Conservation (phyloP, 495 filamentous ascomycete genomes). For the Lepraria neglecta region DNA sequence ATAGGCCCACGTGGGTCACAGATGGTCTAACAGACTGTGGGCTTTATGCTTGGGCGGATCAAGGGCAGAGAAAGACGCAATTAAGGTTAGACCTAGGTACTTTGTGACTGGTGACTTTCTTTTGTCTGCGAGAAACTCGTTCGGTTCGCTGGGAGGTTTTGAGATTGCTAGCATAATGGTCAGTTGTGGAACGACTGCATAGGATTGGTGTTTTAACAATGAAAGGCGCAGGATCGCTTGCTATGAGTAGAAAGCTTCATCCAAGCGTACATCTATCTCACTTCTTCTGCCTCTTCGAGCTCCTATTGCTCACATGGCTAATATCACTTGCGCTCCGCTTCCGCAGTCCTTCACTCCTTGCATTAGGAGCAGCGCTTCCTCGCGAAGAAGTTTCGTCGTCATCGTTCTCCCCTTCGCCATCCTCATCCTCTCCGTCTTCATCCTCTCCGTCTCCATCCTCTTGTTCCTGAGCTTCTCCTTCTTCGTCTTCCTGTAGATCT, state of each 20-base stretch:
- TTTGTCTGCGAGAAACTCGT: too few species aligned
- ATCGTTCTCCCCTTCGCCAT: conserved; percentile 16
- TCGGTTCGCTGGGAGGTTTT: too few species aligned
- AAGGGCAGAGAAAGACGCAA: too few species aligned
- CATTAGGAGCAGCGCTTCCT: conserved; percentile 5
- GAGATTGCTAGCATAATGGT: too few species aligned
- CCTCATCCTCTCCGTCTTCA: conserved; percentile 11
- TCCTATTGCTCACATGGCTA: conserved; percentile 28
- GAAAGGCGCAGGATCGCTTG: background rate
- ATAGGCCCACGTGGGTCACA: too few species aligned
- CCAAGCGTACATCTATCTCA: conserved; percentile 4
- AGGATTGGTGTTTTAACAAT: background rate
- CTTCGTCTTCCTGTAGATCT: conserved; percentile 16
- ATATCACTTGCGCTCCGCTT: conserved; percentile 31
- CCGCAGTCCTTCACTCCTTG: conserved; percentile 15
- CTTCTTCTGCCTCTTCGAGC: conserved; percentile 26
- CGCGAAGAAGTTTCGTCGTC: conserved; percentile 12
- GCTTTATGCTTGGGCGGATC: too few species aligned
- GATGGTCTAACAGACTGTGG: too few species aligned
- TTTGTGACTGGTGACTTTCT: too few species aligned
- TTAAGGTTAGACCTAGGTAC: too few species aligned
- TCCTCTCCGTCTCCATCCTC: conserved; percentile 12
- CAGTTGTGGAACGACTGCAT: too few species aligned
- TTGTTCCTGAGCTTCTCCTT: conserved; percentile 9
- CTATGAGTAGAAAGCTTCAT: background rate